phyloP scores from a whole-genome alignment of 2,329 filamentous ascomycete genomes.

The Cercospora sp. region DNA sequence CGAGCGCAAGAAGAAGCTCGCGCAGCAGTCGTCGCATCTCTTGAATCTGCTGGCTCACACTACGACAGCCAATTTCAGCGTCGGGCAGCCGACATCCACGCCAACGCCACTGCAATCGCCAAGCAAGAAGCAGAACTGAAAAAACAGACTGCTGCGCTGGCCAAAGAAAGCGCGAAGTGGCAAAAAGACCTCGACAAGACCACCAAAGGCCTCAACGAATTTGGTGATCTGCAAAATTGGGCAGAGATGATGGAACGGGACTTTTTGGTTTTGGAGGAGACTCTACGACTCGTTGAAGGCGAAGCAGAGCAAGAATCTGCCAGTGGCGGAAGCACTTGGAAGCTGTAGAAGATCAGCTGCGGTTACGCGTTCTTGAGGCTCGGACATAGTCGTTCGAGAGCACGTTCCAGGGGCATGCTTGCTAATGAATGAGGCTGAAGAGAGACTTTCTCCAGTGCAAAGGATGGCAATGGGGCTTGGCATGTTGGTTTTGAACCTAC shows the following conservation, averaged over 20 bases:
- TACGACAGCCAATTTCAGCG: conserved; percentile 68
- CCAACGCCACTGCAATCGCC: conserved; percentile 64
- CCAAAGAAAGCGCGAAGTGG: conserved; percentile 65
- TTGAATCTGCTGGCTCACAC: conserved; percentile 62
- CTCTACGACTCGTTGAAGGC: conserved; percentile 39
- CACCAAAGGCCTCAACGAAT: conserved; percentile 68
- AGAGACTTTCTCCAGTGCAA: not conserved
- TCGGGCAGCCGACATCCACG: conserved; percentile 68
- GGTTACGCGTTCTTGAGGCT: not conserved
- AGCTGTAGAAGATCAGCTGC: conserved; percentile 1
- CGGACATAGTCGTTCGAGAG: not conserved
- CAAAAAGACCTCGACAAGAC: conserved; percentile 63
- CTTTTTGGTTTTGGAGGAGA: conserved; percentile 42
- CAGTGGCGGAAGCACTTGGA: conserved; percentile 37
- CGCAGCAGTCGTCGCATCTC: conserved; percentile 52
- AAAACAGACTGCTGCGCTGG: conserved; percentile 57
- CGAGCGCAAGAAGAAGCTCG: conserved; percentile 51
- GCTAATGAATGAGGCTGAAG: not conserved
- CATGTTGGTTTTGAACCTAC: not conserved
- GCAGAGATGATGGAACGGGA: conserved; percentile 69
- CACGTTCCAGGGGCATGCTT: not conserved
- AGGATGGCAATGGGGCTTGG: not conserved
- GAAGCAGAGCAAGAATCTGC: conserved; percentile 32
- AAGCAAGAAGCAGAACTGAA: conserved; percentile 57
- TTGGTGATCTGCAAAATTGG: conserved; percentile 84